Conservation (phyloP, 208 protist species). For the Leishmania mexicana region DNA sequence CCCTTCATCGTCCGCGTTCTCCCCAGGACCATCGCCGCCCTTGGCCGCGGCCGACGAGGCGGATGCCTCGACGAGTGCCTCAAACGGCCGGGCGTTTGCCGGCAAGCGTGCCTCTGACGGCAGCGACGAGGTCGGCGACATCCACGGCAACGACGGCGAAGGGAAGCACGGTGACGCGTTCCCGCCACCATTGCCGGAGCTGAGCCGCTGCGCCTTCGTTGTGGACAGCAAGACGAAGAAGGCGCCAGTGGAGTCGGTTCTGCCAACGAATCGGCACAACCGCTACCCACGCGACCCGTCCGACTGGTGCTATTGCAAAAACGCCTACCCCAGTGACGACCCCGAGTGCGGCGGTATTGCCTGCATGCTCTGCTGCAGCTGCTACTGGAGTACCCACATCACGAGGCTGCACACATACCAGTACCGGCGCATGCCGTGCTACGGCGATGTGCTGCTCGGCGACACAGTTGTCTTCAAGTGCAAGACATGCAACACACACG, state of each 20-base stretch:
- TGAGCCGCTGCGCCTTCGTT: slow-evolving; percentile 68
- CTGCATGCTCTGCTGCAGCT: slow-evolving; percentile 81
- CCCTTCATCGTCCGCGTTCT: neutral
- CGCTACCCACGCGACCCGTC: slow-evolving; percentile 71
- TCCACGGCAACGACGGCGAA: neutral
- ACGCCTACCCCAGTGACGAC: slow-evolving; percentile 55
- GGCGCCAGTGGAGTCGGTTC: slow-evolving; percentile 43
- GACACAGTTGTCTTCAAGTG: slow-evolving; percentile 74
- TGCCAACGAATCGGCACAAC: slow-evolving; percentile 71
- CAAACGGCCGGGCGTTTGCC: too few relatives aligned
- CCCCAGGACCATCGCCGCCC: neutral
- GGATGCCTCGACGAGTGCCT: too few relatives aligned
- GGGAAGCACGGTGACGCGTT: neutral
- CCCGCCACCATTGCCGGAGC: slow-evolving; percentile 27
- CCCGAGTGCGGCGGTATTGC: slow-evolving; percentile 68
- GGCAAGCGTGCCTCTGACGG: neutral
- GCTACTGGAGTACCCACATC: slow-evolving; percentile 83
- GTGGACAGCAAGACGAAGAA: slow-evolving; percentile 64
- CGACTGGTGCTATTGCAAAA: slow-evolving; percentile 85
- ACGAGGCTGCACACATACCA: slow-evolving; percentile 53
- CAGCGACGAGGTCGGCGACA: neutral
- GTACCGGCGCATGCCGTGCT: slow-evolving; percentile 73
- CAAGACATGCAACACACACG: slow-evolving; percentile 65
- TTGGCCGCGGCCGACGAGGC: neutral
- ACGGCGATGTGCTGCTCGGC: slow-evolving; percentile 76